phyloP scores from a whole-genome alignment of 768 basidiomycete species.

The Sporobolomyces roseus region DNA sequence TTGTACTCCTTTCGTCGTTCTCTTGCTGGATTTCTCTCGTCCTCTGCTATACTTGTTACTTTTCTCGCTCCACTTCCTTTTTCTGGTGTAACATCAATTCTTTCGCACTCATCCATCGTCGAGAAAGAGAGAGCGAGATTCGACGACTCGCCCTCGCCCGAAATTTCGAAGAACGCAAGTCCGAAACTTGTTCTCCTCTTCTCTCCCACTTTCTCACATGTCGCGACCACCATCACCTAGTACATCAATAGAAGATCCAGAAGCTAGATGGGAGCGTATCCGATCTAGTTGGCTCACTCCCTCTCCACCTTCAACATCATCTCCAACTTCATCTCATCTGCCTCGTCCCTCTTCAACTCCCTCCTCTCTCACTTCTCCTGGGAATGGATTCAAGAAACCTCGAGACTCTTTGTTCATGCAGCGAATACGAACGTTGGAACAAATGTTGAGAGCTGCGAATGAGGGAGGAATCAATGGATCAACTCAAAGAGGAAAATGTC shows the following conservation, averaged over 20 bases:
- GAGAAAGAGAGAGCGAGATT: no score
- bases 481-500: background rate
- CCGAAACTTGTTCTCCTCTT: background rate
- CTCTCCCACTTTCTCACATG: background rate
- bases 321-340: background rate
- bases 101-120: no score
- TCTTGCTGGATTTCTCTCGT: background rate
- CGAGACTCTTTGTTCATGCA: conserved; percentile 19
- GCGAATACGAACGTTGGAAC: conserved; percentile 28
- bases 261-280: conserved; percentile 5
- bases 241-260: background rate
- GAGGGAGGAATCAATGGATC: background rate
- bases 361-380: background rate
- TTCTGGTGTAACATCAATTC: conserved; percentile 10
- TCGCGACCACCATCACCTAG: background rate
- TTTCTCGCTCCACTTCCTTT: background rate
- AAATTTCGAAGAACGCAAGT: no score
- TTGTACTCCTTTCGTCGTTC: background rate
- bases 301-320: background rate
- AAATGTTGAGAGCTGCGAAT: conserved; percentile 18
- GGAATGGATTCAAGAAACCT: conserved; percentile 1
- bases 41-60: conserved; percentile 7
- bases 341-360: background rate
- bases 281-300: conserved; percentile 4
- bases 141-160: no score